Base-by-base conservation (phyloP, 306 rosid genomes). In the Fragaria nilgerrensis region DNA sequence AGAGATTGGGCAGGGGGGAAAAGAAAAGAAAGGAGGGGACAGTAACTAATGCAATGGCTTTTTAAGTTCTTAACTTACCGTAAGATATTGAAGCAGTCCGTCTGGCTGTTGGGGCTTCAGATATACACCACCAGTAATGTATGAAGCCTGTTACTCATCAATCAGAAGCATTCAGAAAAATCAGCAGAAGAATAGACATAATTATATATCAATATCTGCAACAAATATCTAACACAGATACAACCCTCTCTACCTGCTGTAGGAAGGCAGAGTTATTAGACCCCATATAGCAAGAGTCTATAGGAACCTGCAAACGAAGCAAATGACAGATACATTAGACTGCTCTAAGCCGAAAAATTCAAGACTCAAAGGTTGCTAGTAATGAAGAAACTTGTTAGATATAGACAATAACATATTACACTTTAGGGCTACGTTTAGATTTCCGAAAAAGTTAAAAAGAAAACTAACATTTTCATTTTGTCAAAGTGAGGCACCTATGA, bases 121-220 rank as follows among this genome's bases (percentile, higher is more conserved):
- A 89, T 95, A 95, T 76, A 95, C 94, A 71, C 97, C 99, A 75
- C 92, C 96, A 22, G 97, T 92, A 70, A 95, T 95, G 81, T 88
- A 92, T 72, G 97, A 92, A 77, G 99, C 97, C 97, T 92, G 85
- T 70, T 58, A 83, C 72, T 68, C 70, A 75, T 64, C 48, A 79
- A 83, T 75, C 64, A 78, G 65, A 80, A 77, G 55, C 75, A 83
- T 76, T 81, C 9, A 76, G 41, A 10, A 23, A 69, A 81, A 82
- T 45, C 41, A 75, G 74, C 55, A 70, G 41, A 82, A 72, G 55
- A 56, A 20, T 39, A 47, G 15, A 63, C 68, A 66, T 70, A 55
- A 64, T 39, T 36, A 77, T 68, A 9, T 6, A 59, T 68, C 79
- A 68, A 56, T 58, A 61, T 47, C 27, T 9, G 65, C 49, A 81